phyloP scores from a whole-genome alignment of 257 asterid genomes.

The Nicotiana otophora region DNA sequence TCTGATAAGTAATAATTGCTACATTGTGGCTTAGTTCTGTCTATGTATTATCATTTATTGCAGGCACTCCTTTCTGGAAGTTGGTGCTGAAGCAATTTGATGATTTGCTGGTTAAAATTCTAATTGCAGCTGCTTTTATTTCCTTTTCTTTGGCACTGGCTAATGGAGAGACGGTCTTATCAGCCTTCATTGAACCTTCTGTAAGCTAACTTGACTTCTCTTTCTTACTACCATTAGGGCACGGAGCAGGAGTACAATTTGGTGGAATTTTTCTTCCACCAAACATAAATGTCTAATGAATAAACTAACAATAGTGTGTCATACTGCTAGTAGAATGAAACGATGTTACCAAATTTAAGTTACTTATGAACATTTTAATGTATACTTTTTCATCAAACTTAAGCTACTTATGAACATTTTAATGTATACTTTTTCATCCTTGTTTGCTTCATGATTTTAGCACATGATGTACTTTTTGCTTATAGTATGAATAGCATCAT shows the following conservation, averaged over 20 bases:
- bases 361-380: neutral
- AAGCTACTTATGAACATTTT: neutral
- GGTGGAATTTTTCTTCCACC: neutral
- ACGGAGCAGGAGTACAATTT: neutral
- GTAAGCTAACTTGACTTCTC: constrained; percentile 42
- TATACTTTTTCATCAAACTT: neutral
- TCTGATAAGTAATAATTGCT: neutral
- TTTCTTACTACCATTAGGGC: neutral
- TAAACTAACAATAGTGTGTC: neutral
- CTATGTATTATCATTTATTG: constrained; percentile 11
- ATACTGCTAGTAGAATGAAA: neutral
- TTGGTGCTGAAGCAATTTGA: constrained; percentile 95
- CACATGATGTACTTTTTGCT: neutral
- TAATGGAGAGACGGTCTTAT: constrained; percentile 93
- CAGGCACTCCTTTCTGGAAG: constrained; percentile 95
- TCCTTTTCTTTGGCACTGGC: constrained; percentile 88
- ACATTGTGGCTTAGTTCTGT: neutral
- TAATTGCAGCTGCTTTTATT: constrained; percentile 85
- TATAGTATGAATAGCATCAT: neutral
- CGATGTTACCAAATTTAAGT: neutral
- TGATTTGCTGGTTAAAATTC: constrained; percentile 94
- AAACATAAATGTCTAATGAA: neutral
- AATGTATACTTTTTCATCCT: neutral
- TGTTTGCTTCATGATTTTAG: neutral
- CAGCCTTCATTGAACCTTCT: constrained; percentile 96